Evolutionary conservation across 768 basidiomycete species (phyloP), one percentile per base, ranked within the genome.

Genomic region (Tylopilus vinaceipallidus): DNA sequence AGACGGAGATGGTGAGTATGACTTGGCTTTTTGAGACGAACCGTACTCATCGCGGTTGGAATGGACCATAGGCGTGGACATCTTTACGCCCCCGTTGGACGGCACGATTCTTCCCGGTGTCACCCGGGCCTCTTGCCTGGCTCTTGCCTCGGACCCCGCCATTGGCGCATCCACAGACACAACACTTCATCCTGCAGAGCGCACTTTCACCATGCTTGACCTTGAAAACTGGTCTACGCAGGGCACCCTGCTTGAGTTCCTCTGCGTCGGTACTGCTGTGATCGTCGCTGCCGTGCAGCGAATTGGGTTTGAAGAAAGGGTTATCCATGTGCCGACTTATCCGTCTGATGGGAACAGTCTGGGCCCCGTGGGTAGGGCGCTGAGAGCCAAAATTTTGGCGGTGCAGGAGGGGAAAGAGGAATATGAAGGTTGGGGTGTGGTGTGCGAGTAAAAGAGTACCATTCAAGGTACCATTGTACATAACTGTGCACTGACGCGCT

Each of bases 91-190:
- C 2, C 88, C 91, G 13, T 72, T 97, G 52, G 91, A 89, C 64
- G 93, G 94, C 42, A 87, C 91, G 70, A 91, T 98, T 60, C 81
- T 98, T 2, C 93, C 94, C 2, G 92, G 95, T 38, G 83, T 98
- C 22, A 97, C 94, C 7, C 84, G 95, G 54, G 87, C 88, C 60
- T 93, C 91, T 23, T 83, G 90, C 36, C 78, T 97, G 33, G 60
- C 75, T 0, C 83, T 98, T 37, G 79, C 82, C 4, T 71, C 80
- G 14, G 83, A 82, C 9, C 89, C 91, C 55, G 71, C 73, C 0
- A 77, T 76, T 41, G 75, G 17, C 34, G 35, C 48, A 26, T 45
- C 45, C 4, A 7, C 16, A 13, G 52, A 24, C 14, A 33, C 66
- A 24, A 70, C 69, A 5, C 47, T 82, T 13, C 53, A 75, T 55